Conservation (phyloP, 1,139 yeast genomes). For the Lodderomyces jiufengensis region DNA sequence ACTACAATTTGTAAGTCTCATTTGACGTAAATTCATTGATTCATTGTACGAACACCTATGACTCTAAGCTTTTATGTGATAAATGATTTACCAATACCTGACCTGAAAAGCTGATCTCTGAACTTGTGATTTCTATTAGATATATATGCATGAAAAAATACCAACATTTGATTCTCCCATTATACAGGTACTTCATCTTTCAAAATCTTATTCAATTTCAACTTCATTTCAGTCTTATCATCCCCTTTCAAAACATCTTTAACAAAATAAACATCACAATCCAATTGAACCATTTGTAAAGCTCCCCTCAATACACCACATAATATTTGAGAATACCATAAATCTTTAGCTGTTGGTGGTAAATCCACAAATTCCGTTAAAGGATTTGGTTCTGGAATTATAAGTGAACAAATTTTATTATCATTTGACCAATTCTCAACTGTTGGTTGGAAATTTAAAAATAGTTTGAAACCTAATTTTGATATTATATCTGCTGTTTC, state of each 20-base stretch:
- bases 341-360: constrained; percentile 58
- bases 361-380: constrained; percentile 92
- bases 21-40: no score
- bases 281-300: constrained; percentile 92
- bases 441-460: constrained; percentile 75
- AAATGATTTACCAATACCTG: no score
- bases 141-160: no score
- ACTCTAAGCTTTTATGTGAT: no score
- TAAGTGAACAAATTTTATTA: constrained; percentile 67
- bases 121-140: background rate
- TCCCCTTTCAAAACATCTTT: constrained; percentile 84
- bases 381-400: constrained; percentile 76
- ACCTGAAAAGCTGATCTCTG: no score
- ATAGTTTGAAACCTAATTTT: constrained; percentile 86
- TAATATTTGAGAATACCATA: constrained; percentile 90
- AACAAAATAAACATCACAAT: constrained; percentile 78
- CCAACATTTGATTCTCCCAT: no score
- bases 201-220: constrained; percentile 66
- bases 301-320: constrained; percentile 93
- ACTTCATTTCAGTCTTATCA: constrained; percentile 71
- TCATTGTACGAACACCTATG: no score
- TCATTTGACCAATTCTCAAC: constrained; percentile 77
- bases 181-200: constrained; percentile 98
- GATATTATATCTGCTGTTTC: constrained; percentile 87
- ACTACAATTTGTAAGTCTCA: no score